phyloP scores from a whole-genome alignment of 139 green algal genomes.

The Medakamo hakoo region DNA sequence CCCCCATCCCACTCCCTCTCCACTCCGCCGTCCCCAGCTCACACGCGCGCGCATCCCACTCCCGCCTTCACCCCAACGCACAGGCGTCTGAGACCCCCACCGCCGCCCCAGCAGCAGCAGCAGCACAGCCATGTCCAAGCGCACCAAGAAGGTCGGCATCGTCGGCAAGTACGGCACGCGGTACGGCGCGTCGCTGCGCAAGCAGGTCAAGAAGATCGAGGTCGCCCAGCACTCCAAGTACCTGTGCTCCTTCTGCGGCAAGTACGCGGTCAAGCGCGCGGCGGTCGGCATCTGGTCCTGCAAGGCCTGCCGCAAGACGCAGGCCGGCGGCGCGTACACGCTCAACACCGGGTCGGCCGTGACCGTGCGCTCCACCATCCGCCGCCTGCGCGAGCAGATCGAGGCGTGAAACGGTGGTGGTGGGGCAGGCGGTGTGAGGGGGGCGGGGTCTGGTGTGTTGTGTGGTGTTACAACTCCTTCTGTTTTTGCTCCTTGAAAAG shows the following conservation, averaged over 20 bases:
- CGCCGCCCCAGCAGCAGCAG: too few relatives aligned
- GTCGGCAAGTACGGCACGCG: conserved; percentile 98
- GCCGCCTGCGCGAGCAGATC: conserved; percentile 86
- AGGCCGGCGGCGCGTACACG: conserved; percentile 87
- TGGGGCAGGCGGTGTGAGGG: not conserved
- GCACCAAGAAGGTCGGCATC: conserved; percentile 99
- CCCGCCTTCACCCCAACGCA: too few relatives aligned
- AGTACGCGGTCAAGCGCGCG: conserved; percentile 78
- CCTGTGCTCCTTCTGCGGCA: conserved; percentile 98
- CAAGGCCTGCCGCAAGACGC: conserved; percentile 83
- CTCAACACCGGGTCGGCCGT: conserved; percentile 81
- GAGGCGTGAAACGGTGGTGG: conserved; percentile 47
- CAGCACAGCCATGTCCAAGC: conserved; percentile 64
- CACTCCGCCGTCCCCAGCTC: too few relatives aligned
- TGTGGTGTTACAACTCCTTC: not conserved
- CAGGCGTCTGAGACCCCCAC: too few relatives aligned
- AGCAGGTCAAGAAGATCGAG: conserved; percentile 99
- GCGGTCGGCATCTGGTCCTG: conserved; percentile 97
- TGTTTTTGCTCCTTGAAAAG: not conserved
- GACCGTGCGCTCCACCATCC: conserved; percentile 93
- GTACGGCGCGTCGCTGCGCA: conserved; percentile 89
- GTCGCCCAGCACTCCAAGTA: conserved; percentile 98
- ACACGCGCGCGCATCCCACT: too few relatives aligned
- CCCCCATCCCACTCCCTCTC: too few relatives aligned
- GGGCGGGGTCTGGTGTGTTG: not conserved